phyloP scores from a whole-genome alignment of 2,329 filamentous ascomycete species.

The Colletotrichum chrysophilum region DNA sequence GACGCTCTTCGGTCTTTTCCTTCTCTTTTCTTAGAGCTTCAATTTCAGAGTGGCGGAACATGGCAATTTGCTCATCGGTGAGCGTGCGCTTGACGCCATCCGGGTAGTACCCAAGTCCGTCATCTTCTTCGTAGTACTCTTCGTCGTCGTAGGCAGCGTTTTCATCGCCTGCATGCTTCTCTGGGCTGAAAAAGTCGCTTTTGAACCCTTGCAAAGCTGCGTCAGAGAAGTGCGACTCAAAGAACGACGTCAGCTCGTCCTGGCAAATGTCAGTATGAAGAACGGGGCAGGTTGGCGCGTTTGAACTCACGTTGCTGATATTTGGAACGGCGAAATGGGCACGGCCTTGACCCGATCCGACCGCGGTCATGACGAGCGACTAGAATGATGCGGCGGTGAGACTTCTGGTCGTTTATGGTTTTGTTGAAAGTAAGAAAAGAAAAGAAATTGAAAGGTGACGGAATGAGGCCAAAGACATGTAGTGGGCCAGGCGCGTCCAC shows the following conservation, averaged over 20 bases:
- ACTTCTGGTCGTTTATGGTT: background rate
- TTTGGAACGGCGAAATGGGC: background rate
- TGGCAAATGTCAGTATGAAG: constrained; percentile 34
- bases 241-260: constrained; percentile 66
- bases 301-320: constrained; percentile 12
- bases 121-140: constrained; percentile 53
- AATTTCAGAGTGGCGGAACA: constrained; percentile 89
- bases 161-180: constrained; percentile 25
- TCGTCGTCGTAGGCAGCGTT: constrained; percentile 23
- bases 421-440: background rate
- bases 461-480: background rate
- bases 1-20: constrained; percentile 35
- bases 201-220: constrained; percentile 51
- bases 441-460: background rate
- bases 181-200: constrained; percentile 46
- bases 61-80: constrained; percentile 88
- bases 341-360: background rate
- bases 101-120: constrained; percentile 80
- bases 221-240: constrained; percentile 63
- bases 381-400: background rate
- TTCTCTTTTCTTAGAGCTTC: constrained; percentile 62
- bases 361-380: background rate
- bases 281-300: background rate
- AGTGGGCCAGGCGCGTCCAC: background rate
- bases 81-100: constrained; percentile 89